Percentiles rank a stretch among this genome's conserved stretches.
phyloP scores from a whole-genome alignment of 2,329 filamentous ascomycete species.

The Fusarium subglutinans region DNA sequence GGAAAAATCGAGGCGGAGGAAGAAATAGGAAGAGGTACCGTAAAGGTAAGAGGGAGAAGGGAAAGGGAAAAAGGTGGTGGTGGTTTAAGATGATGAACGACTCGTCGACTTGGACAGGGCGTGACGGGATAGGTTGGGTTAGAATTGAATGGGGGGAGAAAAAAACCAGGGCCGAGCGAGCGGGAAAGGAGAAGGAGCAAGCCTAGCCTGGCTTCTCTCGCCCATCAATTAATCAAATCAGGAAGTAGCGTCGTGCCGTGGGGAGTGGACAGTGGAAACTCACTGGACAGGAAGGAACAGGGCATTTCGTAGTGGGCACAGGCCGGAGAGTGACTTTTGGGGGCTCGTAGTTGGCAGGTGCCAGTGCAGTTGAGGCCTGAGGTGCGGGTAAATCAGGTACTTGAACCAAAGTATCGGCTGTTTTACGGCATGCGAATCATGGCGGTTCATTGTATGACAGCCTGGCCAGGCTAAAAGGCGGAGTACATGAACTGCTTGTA shows the following conservation, averaged over 20 bases:
- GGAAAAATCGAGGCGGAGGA: slow-evolving; percentile 27
- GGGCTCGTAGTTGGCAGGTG: slow-evolving; percentile 38
- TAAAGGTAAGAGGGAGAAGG: slow-evolving; percentile 16
- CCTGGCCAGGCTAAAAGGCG: slow-evolving; percentile 26
- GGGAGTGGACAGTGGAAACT: slow-evolving; percentile 17
- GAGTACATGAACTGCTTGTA: slow-evolving; percentile 28
- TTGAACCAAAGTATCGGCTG: background rate
- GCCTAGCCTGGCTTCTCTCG: slow-evolving; percentile 22
- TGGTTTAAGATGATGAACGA: slow-evolving; percentile 41
- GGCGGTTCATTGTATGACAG: background rate
- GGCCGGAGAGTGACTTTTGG: slow-evolving; percentile 30
- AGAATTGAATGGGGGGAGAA: slow-evolving; percentile 30
- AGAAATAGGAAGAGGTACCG: slow-evolving; percentile 28
- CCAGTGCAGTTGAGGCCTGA: slow-evolving; percentile 22
- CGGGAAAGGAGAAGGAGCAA: slow-evolving; percentile 43
- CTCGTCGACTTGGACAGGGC: slow-evolving; percentile 36
- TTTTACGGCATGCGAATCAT: background rate
- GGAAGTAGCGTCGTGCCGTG: slow-evolving; percentile 40
- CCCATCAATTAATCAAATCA: slow-evolving; percentile 36
- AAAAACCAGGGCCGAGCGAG: slow-evolving; percentile 41
- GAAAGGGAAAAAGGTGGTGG: slow-evolving; percentile 26
- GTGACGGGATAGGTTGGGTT: slow-evolving; percentile 36
- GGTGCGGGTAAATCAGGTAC: slow-evolving; percentile 22
- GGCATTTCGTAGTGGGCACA: slow-evolving; percentile 28
- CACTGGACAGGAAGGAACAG: background rate